These are phyloP conservation scores for Cutaneotrichosporon dermatis DNA, from an alignment of 1,284 basidiomycete genomes.

Conservation along the genomic window DNA sequence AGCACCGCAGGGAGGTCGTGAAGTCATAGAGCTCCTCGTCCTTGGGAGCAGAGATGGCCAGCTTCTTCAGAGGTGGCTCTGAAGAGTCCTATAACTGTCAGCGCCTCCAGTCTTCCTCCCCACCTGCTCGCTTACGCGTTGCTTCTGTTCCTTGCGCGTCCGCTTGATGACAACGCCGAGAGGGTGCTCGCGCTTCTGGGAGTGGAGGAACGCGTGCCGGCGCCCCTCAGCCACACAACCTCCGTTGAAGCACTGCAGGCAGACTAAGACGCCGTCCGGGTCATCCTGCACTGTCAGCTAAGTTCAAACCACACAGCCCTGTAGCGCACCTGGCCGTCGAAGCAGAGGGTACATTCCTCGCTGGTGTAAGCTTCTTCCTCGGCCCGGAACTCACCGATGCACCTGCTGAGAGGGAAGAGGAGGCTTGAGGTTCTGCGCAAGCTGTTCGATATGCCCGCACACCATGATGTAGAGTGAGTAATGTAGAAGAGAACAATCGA, in stretches of 20 bases:
- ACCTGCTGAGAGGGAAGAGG: conserved; percentile 43
- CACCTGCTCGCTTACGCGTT: conserved; percentile 57
- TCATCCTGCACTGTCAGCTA: conserved; percentile 59
- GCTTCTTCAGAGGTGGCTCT: conserved; percentile 83
- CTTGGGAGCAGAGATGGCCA: conserved; percentile 76
- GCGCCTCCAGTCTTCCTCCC: not conserved
- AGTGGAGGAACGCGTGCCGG: conserved; percentile 69
- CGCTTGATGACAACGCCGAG: conserved; percentile 81
- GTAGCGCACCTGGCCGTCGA: conserved; percentile 89
- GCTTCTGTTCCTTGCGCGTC: conserved; percentile 61
- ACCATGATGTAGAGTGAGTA: conserved; percentile 7
- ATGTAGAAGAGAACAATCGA: not conserved
- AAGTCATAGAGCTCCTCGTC: conserved; percentile 87
- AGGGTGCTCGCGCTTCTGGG: conserved; percentile 64
- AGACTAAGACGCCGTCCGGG: conserved; percentile 77
- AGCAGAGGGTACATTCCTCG: conserved; percentile 72
- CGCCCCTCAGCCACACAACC: conserved; percentile 62
- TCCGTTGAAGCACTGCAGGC: conserved; percentile 89
- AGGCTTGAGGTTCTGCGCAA: conserved; percentile 27
- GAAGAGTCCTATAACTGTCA: conserved; percentile 50
- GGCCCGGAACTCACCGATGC: conserved; percentile 41
- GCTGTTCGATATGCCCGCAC: conserved; percentile 35
- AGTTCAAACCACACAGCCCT: too few species aligned
- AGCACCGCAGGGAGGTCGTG: conserved; percentile 66
- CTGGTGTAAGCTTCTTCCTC: conserved; percentile 28